Base-by-base conservation (phyloP, 148 eudicot genomes). In the Salicornia ramosissima region DNA sequence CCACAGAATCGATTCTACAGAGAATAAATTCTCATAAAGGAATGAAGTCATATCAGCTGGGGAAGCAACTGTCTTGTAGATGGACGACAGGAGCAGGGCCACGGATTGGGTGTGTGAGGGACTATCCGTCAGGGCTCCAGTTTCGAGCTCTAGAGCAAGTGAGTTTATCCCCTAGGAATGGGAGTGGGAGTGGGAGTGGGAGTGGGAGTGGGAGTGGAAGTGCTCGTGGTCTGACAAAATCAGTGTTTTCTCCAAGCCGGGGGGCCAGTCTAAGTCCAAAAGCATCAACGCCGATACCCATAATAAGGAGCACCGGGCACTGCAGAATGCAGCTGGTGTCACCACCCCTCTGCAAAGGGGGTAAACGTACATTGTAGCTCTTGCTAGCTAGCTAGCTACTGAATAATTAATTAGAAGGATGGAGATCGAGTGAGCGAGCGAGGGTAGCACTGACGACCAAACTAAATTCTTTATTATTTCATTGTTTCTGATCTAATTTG, bases 51-150 rank as follows among this genome's bases (percentile, higher is more conserved):
- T 93, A 72, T 78, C 98, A 93, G 69, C 71, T 90, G 57, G 96
- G 98, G 24, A 85, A 84, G 69, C 90, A 93, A 43, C 83, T 93
- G 24, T 90, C 96, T 1, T 90, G 86, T 83, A 87, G 80, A 79
- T 90, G 99, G 97, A 86, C 93, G 4, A 85, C 99, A 18, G 99
- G 97, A 43, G 97, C 93, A 15, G 99, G 99, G 45, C 99, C 97
- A 11, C 80, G 99, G 8, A 94, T 94, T 10, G 92, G 99, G 26
- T 94, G 97, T 42, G 75, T 94, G 73, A 84, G 99, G 70, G 93
- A 90, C 47, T 94, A 94, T 75, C 97, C 99, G 16, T 76, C 86
- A 1, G 81, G 84, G 68, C 89, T 91, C 25, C 97, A 90, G 66
- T 84, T 75, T 34, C 87, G 81, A 33, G 90, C 96, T 49, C 75